phyloP scores from a whole-genome alignment of 2,329 filamentous ascomycete species.

The Xylaria arbuscula region DNA sequence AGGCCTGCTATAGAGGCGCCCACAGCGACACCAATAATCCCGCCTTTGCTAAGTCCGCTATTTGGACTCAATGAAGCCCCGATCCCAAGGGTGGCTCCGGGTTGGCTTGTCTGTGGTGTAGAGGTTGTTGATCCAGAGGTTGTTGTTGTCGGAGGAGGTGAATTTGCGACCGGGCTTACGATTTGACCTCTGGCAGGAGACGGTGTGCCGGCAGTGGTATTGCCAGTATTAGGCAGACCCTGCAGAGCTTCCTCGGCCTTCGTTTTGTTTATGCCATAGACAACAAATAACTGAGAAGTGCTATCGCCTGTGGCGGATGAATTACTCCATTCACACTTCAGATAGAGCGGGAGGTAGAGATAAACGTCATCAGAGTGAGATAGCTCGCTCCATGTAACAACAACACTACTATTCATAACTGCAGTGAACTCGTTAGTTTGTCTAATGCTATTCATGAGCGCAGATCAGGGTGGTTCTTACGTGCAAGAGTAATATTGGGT shows the following conservation, averaged over 20 bases:
- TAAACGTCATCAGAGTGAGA: neutral
- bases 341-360: slow-evolving; percentile 37
- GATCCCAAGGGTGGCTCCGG: neutral
- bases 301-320: slow-evolving; percentile 36
- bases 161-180: neutral
- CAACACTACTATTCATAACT: slow-evolving; percentile 30
- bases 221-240: fast-evolving
- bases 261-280: neutral
- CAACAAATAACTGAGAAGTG: slow-evolving; percentile 38
- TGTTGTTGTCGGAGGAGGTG: slow-evolving; percentile 15
- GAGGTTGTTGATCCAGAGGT: slow-evolving; percentile 16
- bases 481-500: neutral
- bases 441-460: neutral
- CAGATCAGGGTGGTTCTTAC: neutral
- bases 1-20: slow-evolving; percentile 50
- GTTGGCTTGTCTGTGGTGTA: slow-evolving; percentile 5
- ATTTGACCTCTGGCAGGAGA: slow-evolving; percentile 3
- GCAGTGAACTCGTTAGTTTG: neutral
- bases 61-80: neutral
- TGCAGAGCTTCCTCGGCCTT: neutral
- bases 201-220: neutral
- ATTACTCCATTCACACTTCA: slow-evolving; percentile 43
- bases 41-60: slow-evolving; percentile 16
- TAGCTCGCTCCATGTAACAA: slow-evolving; percentile 17
- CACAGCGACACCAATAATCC: slow-evolving; percentile 46